These are phyloP conservation scores for Cunninghamia lanceolata DNA, from an alignment of 75 land plant genomes.

Conservation along the genomic window DNA sequence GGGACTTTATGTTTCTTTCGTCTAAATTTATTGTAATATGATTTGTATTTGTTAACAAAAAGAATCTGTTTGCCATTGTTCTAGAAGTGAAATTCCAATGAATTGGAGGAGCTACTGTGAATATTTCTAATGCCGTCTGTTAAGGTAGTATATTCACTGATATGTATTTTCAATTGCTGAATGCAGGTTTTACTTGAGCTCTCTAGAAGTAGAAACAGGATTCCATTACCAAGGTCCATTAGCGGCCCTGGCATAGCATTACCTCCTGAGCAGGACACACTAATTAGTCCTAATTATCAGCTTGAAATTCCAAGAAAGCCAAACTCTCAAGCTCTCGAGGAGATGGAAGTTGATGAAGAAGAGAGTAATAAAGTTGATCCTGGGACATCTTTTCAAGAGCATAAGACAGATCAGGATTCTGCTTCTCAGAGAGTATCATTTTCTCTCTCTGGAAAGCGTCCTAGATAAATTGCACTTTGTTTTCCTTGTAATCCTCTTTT, in stretches of 20 bases:
- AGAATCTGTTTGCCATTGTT: neutral
- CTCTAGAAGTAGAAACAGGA: conserved; percentile 78
- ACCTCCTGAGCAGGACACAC: conserved; percentile 93
- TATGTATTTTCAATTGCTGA: neutral
- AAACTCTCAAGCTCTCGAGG: conserved; percentile 40
- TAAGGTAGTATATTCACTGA: neutral
- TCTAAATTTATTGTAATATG: neutral
- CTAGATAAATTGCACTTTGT: conserved; percentile 24
- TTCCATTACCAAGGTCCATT: conserved; percentile 85
- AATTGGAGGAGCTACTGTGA: neutral
- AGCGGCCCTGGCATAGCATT: conserved; percentile 80
- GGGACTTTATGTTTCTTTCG: neutral
- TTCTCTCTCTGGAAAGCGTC: conserved; percentile 59
- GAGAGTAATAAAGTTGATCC: conserved; percentile 27
- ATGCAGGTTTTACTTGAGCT: conserved; percentile 80
- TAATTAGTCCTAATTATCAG: conserved; percentile 87
- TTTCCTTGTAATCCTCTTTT: neutral
- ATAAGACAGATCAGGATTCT: conserved; percentile 29
- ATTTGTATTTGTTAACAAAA: neutral
- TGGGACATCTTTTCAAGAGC: conserved; percentile 35
- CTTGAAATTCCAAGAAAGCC: conserved; percentile 68
- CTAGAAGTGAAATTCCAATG: neutral
- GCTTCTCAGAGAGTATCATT: conserved; percentile 66
- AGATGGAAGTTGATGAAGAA: conserved; percentile 70
- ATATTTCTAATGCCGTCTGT: neutral